Evolutionary conservation across 192 early-diverging fungal genomes (phyloP), one percentile per base, ranked within the genome.

Genomic region (Podila verticillata): DNA sequence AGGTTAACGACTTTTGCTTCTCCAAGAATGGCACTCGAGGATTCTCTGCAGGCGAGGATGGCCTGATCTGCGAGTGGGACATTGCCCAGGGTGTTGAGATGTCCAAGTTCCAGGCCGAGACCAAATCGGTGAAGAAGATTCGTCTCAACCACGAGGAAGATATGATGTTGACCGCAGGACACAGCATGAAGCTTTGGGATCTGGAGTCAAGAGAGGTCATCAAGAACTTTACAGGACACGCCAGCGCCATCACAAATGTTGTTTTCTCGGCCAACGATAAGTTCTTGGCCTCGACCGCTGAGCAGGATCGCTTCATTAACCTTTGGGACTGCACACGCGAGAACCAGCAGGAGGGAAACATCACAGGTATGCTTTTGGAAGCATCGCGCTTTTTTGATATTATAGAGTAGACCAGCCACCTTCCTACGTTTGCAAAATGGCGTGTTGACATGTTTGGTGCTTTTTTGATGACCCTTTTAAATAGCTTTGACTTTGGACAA

Each of bases 161-260:
- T 19, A 90, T 83, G 58, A 63, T 90, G 24, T 68, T 81, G 57
- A 82, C 87, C 22, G 87, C 87, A 29, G 87, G 88, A 66, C 86
- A 88, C 58, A 87, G 74, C 10, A 88, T 90, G 73, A 85, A 82
- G 39, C 61, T 90, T 20, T 90, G 85, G 87, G 85, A 88, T 75
- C 34, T 87, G 32, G 65, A 64, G 66, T 70, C 82, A 17, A 74
- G 79, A 29, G 74, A 83, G 49, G 20, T 84, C 0, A 73, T 86
- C 65, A 88, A 87, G 82, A 86, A 67, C 65, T 87, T 84, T 66
- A 85, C 87, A 73, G 87, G 87, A 60, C 87, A 89, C 59, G 86
- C 84, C 36, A 87, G 82, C 31, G 60, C 68, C 24, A 82, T 87
- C 61, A 86, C 83, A 7, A 82, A 86, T 31, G 63, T 89, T 44